phyloP scores from a whole-genome alignment of 768 basidiomycete species.

The Lentinula guzmanii region DNA sequence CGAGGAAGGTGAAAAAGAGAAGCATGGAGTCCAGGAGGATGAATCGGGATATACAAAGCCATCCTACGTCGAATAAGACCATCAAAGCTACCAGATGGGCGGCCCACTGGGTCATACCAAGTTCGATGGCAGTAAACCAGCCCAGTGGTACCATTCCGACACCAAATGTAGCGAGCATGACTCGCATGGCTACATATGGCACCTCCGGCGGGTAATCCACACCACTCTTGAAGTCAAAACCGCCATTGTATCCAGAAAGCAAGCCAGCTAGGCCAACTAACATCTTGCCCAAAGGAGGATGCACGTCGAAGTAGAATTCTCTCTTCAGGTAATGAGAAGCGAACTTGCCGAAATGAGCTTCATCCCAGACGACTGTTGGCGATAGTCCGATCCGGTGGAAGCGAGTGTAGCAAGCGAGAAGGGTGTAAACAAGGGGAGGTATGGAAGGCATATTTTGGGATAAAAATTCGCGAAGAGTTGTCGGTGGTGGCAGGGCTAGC shows the following conservation, averaged over 20 bases:
- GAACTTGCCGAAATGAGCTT: slow-evolving; percentile 99
- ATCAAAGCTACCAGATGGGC: slow-evolving; percentile 91
- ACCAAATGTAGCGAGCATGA: slow-evolving; percentile 91
- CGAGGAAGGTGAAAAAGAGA: slow-evolving; percentile 97
- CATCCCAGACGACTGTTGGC: slow-evolving; percentile 93
- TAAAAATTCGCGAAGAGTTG: slow-evolving; percentile 70
- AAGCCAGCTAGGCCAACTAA: slow-evolving; percentile 91
- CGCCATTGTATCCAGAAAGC: slow-evolving; percentile 86
- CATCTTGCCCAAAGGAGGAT: slow-evolving; percentile 99
- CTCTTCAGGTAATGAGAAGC: slow-evolving; percentile 97
- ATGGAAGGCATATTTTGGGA: slow-evolving; percentile 76
- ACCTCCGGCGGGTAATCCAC: slow-evolving; percentile 76
- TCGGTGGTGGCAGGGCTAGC: slow-evolving; percentile 57
- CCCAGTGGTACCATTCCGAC: slow-evolving; percentile 93
- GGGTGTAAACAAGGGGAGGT: slow-evolving; percentile 80
- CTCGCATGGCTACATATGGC: slow-evolving; percentile 92
- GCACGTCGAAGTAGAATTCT: slow-evolving; percentile 99
- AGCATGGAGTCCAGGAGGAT: slow-evolving; percentile 98
- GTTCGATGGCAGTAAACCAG: slow-evolving; percentile 94
- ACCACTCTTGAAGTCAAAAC: slow-evolving; percentile 93
- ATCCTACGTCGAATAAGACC: slow-evolving; percentile 91
- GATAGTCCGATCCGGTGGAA: slow-evolving; percentile 89
- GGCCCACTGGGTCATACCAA: slow-evolving; percentile 86
- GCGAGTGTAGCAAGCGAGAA: slow-evolving; percentile 91
- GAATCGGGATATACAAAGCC: slow-evolving; percentile 95